Base-by-base conservation (phyloP, 257 asterid species). In the Haberlea rhodopensis region DNA sequence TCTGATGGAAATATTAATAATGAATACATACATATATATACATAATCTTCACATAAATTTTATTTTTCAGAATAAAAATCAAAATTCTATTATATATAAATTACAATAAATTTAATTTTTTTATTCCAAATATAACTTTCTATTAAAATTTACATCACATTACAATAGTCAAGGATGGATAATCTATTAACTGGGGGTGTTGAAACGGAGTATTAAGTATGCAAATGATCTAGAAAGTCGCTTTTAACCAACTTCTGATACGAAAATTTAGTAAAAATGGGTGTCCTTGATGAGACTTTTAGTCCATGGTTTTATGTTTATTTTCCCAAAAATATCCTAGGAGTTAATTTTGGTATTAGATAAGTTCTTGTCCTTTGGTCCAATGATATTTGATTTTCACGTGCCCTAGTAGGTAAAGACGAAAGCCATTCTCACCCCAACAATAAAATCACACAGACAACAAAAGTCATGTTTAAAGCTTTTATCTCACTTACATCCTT, bases 401-500 rank as follows among this genome's bases (percentile, higher is more conserved):
- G 19, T 43, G 49, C 60, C 64, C 53, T 26, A 58, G 60, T 26
- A 31, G 10, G 49, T 5, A 27, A 53, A 28, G 48, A 29, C 43
- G 18, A 27, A 55, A 65, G 28, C 63, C 16, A 53, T 43, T 43
- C 51, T 13, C 20, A 15, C 51, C 51, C 19, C 20, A 43, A 43
- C 5, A 19, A 43, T 43, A 43, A 43, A 43, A 43, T 8, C 57
- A 25, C 57, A 65, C 11, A 67, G 57, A 22, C 59, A 57, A 52
- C 37, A 53, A 62, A 67, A 53, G 24, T 72, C 49, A 32, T 52
- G 65, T 37, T 40, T 31, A 37, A 54, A 63, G 48, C 40, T 63
- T 20, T 54, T 56, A 56, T 20, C 55, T 57, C 61, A 76, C 98
- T 89, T 82, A 89, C 98, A 73, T 91, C 96, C 71, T 85, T 91